phyloP scores from a whole-genome alignment of 1,139 yeast species.

The Casaregolazyma suthepensis region DNA sequence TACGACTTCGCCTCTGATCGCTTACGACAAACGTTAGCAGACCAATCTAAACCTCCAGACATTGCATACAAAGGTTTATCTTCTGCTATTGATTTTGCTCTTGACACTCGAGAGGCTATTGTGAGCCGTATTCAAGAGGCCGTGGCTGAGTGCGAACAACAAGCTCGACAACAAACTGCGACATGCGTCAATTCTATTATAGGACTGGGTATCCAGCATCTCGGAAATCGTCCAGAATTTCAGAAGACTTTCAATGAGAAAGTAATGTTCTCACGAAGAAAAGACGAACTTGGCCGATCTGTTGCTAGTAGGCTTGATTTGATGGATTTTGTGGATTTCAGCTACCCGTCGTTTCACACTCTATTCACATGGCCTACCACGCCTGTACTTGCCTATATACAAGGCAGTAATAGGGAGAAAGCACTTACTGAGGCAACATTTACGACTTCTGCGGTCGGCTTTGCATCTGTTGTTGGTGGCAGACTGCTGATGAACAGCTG shows the following conservation, averaged over 20 bases:
- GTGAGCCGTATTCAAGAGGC: conserved; percentile 56
- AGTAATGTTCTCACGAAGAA: conserved; percentile 75
- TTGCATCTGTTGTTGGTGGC: conserved; percentile 37
- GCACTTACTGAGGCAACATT: conserved; percentile 15
- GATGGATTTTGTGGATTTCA: conserved; percentile 62
- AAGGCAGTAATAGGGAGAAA: not conserved
- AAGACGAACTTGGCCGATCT: conserved; percentile 56
- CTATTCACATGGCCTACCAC: conserved; percentile 14
- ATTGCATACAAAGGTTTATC: conserved; percentile 58
- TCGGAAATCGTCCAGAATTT: conserved; percentile 46
- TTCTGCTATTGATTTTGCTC: conserved; percentile 65
- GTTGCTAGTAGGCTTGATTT: conserved; percentile 56
- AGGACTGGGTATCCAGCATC: conserved; percentile 42
- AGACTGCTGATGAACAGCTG: conserved; percentile 28
- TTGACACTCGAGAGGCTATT: conserved; percentile 61
- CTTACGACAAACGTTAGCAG: conserved; percentile 48
- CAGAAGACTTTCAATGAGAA: conserved; percentile 69
- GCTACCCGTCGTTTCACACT: conserved; percentile 19
- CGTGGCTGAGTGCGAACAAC: conserved; percentile 60
- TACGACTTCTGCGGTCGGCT: conserved; percentile 33
- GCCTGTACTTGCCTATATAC: not conserved
- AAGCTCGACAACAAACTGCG: conserved; percentile 57
- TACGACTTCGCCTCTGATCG: conserved; percentile 56
- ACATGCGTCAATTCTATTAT: conserved; percentile 58
- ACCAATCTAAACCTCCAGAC: conserved; percentile 53